Percentiles rank a stretch among this genome's conserved stretches.
phyloP scores from a whole-genome alignment of 2,329 filamentous ascomycete species.

The Hypoxylon sp. region DNA sequence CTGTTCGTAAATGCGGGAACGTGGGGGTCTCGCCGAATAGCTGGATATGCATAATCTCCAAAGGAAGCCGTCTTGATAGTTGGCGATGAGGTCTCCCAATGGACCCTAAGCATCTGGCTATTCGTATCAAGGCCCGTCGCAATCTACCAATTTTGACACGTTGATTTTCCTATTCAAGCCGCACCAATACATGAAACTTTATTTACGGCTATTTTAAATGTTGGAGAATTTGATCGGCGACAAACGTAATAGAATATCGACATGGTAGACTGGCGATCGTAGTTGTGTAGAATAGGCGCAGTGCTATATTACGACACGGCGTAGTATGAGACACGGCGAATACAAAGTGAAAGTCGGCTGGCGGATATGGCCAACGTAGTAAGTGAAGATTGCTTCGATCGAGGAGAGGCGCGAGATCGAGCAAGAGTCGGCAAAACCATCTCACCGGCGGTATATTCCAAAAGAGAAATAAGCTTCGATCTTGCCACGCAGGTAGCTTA shows the following conservation, averaged over 20 bases:
- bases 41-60: neutral
- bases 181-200: neutral
- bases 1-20: conserved; percentile 26
- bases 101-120: neutral
- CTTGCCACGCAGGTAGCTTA: conserved; percentile 1
- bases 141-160: neutral
- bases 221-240: neutral
- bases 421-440: conserved; percentile 20
- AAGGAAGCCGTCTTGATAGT: neutral
- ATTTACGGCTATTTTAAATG: neutral
- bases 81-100: neutral
- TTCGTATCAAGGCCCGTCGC: neutral
- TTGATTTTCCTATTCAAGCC: neutral
- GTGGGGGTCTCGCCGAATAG: conserved; percentile 13
- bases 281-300: neutral
- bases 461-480: conserved; percentile 22
- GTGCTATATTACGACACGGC: neutral
- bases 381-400: neutral
- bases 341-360: neutral
- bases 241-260: neutral
- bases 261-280: neutral
- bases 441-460: conserved; percentile 20
- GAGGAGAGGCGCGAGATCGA: neutral
- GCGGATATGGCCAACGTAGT: conserved; percentile 1
- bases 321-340: neutral